Conservation (phyloP, 371 early-diverging fungal species). For the Capillidium rhysosporum region DNA sequence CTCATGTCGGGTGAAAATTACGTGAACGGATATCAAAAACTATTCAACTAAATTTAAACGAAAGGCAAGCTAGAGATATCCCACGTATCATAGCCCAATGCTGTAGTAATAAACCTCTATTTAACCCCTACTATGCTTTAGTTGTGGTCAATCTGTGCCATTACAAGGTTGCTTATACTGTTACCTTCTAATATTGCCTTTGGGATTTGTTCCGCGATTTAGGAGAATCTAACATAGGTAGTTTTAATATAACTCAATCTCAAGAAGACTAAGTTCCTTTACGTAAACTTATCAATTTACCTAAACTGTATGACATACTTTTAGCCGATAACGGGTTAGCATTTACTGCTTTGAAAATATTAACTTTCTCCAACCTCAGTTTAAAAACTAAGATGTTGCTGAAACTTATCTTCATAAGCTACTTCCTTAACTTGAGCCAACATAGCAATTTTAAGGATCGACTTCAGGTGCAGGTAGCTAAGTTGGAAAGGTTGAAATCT, state of each 20-base stretch:
- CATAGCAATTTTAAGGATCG: too few relatives aligned
- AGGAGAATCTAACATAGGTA: conserved; percentile 58
- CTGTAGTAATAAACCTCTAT: conserved; percentile 59
- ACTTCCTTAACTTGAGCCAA: too few relatives aligned
- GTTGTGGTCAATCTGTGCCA: conserved; percentile 59
- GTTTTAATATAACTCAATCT: conserved; percentile 21
- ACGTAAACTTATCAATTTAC: conserved; percentile 42
- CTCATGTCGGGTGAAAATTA: conserved; percentile 79
- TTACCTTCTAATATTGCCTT: conserved; percentile 83
- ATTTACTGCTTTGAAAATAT: conserved; percentile 30
- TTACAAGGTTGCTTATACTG: conserved; percentile 53
- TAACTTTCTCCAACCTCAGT: too few relatives aligned
- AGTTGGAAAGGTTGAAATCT: too few relatives aligned
- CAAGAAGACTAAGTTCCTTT: conserved; percentile 22
- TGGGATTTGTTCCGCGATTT: conserved; percentile 80
- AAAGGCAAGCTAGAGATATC: conserved; percentile 86
- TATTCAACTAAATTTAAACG: conserved; percentile 63
- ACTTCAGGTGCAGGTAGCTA: too few relatives aligned
- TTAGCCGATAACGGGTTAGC: conserved; percentile 35
- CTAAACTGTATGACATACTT: conserved; percentile 49
- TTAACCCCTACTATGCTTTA: conserved; percentile 88
- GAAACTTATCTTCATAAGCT: too few relatives aligned
- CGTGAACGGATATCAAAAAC: conserved; percentile 73
- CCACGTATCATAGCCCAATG: conserved; percentile 80
- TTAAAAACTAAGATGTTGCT: too few relatives aligned